phyloP scores from a whole-genome alignment of 1,284 basidiomycete genomes.

The Apiotrichum sp. region DNA sequence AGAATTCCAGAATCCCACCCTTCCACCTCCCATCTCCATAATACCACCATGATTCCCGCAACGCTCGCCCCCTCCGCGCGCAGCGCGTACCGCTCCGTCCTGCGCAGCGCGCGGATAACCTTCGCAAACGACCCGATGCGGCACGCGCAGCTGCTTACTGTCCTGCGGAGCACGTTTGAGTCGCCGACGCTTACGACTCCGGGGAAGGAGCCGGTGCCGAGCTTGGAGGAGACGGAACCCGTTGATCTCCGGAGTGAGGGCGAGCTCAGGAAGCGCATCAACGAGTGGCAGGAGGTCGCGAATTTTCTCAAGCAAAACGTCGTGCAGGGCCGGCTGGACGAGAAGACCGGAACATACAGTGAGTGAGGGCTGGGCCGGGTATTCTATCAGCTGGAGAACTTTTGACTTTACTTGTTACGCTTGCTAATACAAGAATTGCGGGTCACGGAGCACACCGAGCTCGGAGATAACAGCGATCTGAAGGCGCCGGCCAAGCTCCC shows the following conservation, averaged over 20 bases:
- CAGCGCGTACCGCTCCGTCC: constrained; percentile 39
- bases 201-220: constrained; percentile 1
- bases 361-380: constrained; percentile 15
- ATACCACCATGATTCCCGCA: constrained; percentile 24
- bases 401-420: neutral
- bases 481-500: constrained; percentile 32
- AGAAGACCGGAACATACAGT: constrained; percentile 31
- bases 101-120: constrained; percentile 39
- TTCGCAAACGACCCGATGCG: constrained; percentile 40
- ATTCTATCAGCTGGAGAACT: no score
- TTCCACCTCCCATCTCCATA: neutral
- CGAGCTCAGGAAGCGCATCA: constrained; percentile 36
- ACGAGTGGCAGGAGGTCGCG: constrained; percentile 45
- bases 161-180: constrained; percentile 37
- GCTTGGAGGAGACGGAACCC: constrained; percentile 9
- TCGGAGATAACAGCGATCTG: constrained; percentile 41
- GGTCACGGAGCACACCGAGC: constrained; percentile 41
- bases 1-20: no score
- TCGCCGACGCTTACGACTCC: constrained; percentile 36
- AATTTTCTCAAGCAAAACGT: constrained; percentile 41
- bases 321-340: constrained; percentile 41
- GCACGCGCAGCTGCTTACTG: constrained; percentile 26
- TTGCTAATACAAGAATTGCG: constrained; percentile 35
- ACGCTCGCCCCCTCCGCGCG: constrained; percentile 32
- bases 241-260: constrained; percentile 18